These are phyloP conservation scores for Achaetomiella virescens DNA, from an alignment of 495 filamentous ascomycete genomes.

Conservation along the genomic window DNA sequence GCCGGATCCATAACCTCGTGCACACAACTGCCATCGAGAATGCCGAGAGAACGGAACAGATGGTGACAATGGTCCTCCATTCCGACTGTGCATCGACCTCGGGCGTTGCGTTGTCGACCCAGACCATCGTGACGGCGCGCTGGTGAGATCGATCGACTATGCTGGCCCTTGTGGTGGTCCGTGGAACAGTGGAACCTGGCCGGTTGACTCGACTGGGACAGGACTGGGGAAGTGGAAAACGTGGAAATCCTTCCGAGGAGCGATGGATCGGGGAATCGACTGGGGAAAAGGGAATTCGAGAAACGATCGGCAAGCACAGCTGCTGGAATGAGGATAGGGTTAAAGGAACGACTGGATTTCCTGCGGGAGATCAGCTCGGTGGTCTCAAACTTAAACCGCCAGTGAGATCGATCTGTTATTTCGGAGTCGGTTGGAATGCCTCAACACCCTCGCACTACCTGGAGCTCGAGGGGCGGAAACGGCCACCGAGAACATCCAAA, in stretches of 20 bases:
- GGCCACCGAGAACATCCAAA: background rate
- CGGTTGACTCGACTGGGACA: background rate
- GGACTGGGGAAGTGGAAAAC: background rate
- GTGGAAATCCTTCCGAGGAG: background rate
- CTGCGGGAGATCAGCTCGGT: constrained; percentile 16
- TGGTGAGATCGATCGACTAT: background rate
- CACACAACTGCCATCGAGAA: constrained; percentile 18
- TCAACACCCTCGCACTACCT: background rate
- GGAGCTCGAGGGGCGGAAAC: background rate
- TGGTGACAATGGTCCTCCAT: constrained; percentile 23
- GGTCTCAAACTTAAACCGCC: background rate
- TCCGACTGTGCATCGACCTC: constrained; percentile 26
- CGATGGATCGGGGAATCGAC: background rate
- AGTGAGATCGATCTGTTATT: background rate
- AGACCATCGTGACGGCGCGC: constrained; percentile 18
- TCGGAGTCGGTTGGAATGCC: background rate
- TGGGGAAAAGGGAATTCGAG: background rate
- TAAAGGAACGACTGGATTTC: constrained; percentile 1
- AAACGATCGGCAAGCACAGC: constrained; percentile 11
- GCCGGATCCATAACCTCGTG: constrained; percentile 20
- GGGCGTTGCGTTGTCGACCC: constrained; percentile 24
- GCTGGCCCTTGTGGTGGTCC: too few relatives aligned
- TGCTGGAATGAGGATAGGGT: constrained; percentile 7
- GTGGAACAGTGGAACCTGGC: background rate
- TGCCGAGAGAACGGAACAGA: constrained; percentile 20